Base-by-base conservation (phyloP, 2,329 filamentous ascomycete genomes). In the Graphium sp. region DNA sequence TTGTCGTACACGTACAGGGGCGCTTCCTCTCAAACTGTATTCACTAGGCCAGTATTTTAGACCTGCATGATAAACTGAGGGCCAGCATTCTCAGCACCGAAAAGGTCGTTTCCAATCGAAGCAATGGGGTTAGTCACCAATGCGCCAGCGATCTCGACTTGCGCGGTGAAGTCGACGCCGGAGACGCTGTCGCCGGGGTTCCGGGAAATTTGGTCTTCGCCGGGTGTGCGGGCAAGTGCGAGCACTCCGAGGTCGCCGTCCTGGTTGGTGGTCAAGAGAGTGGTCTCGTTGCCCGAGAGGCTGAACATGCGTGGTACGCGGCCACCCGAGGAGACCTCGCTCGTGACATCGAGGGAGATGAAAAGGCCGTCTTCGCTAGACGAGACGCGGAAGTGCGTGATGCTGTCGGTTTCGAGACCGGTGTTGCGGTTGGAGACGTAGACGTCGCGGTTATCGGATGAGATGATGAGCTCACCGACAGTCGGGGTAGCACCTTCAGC, bases 361-460 rank as follows among this genome's bases (percentile, higher is more conserved):
- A 36, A 35, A 22, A 35, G 39, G 18, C 32, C 40, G 18, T 33
- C 26, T 15, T 32, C 36, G 15, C 15, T 22, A 7, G 27, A 22
- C 24, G 41, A 29, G 22, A 55, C 36, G 39, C 43, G 43, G 42
- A 65, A 62, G 44, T 57, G 56, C 6, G 58, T 49, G 38, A 66
- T 55, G 39, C 44, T 56, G 45, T 66, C 62, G 8, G 52, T 54
- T 5, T 37, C 38, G 26, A 52, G 49, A 30, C 56, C 58, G 2
- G 50, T 56, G 18, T 62, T 37, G 6, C 62, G 58, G 50, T 66
- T 66, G 24, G 58, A 59, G 28, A 65, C 49, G 44, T 66, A 66
- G 17, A 65, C 38, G 44, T 62, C 48, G 35, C 43, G 41, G 42
- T 46, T 48, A 45, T 58, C 55, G 18, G 41, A 39, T 9, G 52